Evolutionary conservation across 1,284 basidiomycete species (phyloP), one percentile per base, ranked within the genome.

Genomic region (Austroboletus rostrupii): DNA sequence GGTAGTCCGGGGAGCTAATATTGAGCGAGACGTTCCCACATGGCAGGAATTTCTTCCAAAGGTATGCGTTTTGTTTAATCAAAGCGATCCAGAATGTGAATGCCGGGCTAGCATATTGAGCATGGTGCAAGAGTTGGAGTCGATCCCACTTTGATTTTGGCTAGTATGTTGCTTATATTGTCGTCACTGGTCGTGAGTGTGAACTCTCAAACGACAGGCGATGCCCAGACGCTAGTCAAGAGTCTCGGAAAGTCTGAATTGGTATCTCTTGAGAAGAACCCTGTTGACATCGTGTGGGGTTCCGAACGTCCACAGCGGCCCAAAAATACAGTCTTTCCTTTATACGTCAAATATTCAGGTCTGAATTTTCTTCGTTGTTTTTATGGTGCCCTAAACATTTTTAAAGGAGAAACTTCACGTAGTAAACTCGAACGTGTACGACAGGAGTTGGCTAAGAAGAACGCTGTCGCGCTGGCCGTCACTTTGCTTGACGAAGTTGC

Each of bases 401-500:
- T 28, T 5, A 17, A 56, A 75, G 90, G 92, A 13, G 79, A 87
- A 70, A 74, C 77, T 0, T 78, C 85, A 35, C 58, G 67, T 23
- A 77, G 80, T 21, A 97, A 97, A 66, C 72, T 97, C 37, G 66
- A 67, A n/a, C 70, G 72, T 28, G 66, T 93, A 1, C 76, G 90
- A 19, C 77, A 81, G 50, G 81, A 87, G 55, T 61, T 94, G 46
- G 61, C 62, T 48, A 84, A 84, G 71, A 79, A 81, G 57, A 80
- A 87, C 14, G 77, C 78, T 1, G 77, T 79, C 31, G 87, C 86
- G 2, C 70, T 89, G 36, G 83, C 94, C 5, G 78, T 96, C 10
- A 87, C 77, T 20, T 82, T 86, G 74, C 79, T 97, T 9, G 93
- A 96, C 65, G 93, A 96, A 64, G 81, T 92, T 41, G 92, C 91